Evolutionary conservation across 257 asterid species (phyloP).

Genomic region (Solanum virginianum): DNA sequence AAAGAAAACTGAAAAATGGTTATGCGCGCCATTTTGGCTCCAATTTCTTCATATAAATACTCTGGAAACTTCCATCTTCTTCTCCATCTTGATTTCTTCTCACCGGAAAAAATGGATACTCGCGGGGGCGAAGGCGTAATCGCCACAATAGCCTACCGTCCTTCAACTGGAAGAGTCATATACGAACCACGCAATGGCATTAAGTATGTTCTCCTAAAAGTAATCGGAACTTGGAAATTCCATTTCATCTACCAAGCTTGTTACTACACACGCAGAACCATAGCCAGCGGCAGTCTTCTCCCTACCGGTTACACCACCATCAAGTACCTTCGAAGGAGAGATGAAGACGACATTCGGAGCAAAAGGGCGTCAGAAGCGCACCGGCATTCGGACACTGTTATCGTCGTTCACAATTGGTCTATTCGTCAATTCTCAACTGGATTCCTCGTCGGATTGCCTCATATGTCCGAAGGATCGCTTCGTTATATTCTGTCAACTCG

Average conservation of each 20-base stretch:
- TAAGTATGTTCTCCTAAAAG: neutral
- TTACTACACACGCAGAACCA: neutral
- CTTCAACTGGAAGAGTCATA: neutral
- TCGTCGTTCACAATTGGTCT: neutral
- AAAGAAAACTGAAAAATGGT: neutral
- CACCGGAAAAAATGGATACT: neutral
- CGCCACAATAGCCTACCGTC: neutral
- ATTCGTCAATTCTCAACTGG: neutral
- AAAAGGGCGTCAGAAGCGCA: neutral
- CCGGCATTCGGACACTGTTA: neutral
- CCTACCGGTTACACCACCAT: neutral
- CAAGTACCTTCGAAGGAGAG: neutral
- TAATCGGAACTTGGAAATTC: neutral
- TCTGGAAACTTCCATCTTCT: neutral
- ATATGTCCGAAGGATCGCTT: neutral
- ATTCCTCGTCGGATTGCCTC: neutral
- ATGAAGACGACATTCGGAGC: neutral
- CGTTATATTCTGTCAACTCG: neutral
- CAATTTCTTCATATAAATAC: neutral
- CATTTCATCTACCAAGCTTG: neutral
- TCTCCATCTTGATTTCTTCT: neutral
- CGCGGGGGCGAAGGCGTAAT: too few relatives aligned
- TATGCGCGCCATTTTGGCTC: neutral
- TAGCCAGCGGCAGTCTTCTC: neutral
- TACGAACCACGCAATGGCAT: neutral